Base-by-base conservation (phyloP, 1,284 basidiomycete species). In the Hymenochaete sp. region DNA sequence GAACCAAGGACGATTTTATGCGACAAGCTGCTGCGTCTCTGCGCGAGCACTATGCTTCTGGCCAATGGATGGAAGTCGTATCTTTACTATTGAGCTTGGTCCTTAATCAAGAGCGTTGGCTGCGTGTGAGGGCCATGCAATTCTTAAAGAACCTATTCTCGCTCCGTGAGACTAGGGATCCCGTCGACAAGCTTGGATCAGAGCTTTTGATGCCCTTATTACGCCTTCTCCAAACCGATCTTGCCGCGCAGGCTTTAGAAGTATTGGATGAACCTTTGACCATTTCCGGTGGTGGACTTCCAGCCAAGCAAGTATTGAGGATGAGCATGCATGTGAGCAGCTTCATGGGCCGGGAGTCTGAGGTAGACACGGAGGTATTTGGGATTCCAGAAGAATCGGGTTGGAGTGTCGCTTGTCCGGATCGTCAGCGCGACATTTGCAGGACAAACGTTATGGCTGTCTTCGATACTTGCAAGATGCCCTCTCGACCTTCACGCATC, bases 1-100 rank as follows among this genome's bases (percentile, higher is more conserved):
- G 93, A 35, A 91, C 91, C 2, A 86, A 86, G 59, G 93, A 97
- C 47, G 93, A 97, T 62, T 92, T 97, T 62, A 74, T 95, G 48
- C 80, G 91, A 2, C 92, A 97, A 59, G 92, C 91, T 0, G 82
- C 91, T 14, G 71, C 78, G 2, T 83, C 86, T 53, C 72, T 97
- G 33, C 79, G 89, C 24, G 89, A 93, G 56, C 78, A 90, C 57
- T 93, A 85, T 66, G 77, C 76, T 18, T 57, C 60, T 41, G 79
- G 75, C 56, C 73, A 70, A 60, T 92, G 73, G 83, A 79, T 72
- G 26, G 78, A 87, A 37, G 74, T 93, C 28, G 79, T 88, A 38
- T 88, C 88, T 0, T 68, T 93, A 7, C 74, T 96, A 10, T 73
- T 96, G 16, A 83, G 90, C 3, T 72, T 95, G 9, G 80, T 91